phyloP scores from a whole-genome alignment of 345 rosid genomes.

The Bruguiera parviflora region DNA sequence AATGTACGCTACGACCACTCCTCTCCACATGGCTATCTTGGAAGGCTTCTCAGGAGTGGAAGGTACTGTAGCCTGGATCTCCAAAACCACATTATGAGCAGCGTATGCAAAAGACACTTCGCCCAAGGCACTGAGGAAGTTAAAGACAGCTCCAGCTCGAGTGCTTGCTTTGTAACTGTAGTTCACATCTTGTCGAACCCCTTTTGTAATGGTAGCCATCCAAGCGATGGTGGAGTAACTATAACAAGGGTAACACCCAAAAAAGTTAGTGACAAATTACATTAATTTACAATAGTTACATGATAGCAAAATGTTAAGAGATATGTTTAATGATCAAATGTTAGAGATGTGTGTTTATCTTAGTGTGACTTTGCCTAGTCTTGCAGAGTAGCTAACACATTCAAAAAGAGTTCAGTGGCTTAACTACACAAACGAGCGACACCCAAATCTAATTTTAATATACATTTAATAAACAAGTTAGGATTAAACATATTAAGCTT shows the following conservation, averaged over 20 bases:
- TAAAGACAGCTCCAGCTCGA: constrained; percentile 32
- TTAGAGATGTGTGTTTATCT: not conserved
- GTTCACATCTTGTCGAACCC: constrained; percentile 44
- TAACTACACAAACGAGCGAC: too few relatives aligned
- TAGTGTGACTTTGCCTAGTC: too few relatives aligned
- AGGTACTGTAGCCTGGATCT: constrained; percentile 90
- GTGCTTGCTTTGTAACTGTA: constrained; percentile 49
- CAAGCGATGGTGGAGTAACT: constrained; percentile 80
- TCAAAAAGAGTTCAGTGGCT: not conserved
- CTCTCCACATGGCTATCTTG: constrained; percentile 79
- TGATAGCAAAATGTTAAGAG: not conserved
- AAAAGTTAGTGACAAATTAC: not conserved
- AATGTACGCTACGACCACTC: constrained; percentile 64
- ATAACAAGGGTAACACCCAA: not conserved
- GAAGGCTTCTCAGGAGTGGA: constrained; percentile 84
- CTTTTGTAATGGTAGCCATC: constrained; percentile 45
- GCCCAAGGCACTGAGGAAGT: constrained; percentile 70
- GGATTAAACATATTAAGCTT: too few relatives aligned
- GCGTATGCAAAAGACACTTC: constrained; percentile 85
- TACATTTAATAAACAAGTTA: too few relatives aligned
- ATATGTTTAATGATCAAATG: too few relatives aligned
- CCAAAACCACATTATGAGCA: constrained; percentile 75
- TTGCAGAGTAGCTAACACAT: not conserved
- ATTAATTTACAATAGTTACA: too few relatives aligned
- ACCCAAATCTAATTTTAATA: too few relatives aligned